Percentiles rank a stretch among this genome's conserved stretches.
Conservation (phyloP, 495 filamentous ascomycete genomes). For the Hypoxylon perforatum region DNA sequence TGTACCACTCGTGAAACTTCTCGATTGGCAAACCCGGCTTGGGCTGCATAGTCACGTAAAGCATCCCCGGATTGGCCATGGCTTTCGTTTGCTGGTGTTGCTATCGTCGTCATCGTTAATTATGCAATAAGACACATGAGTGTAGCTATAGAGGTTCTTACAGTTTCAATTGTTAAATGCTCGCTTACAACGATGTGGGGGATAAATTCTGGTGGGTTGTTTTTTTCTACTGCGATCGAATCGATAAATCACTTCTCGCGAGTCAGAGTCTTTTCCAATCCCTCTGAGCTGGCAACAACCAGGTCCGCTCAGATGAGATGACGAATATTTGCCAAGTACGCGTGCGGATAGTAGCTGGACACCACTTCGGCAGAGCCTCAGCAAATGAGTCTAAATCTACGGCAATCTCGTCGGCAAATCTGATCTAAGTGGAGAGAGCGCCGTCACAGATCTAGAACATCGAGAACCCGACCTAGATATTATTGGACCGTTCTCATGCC, state of each 20-base stretch:
- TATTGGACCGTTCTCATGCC: too few species aligned
- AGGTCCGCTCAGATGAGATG: slow-evolving; percentile 7
- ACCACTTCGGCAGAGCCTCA: slow-evolving; percentile 38
- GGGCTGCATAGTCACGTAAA: slow-evolving; percentile 85
- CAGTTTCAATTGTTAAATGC: background rate
- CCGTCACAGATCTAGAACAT: slow-evolving; percentile 26
- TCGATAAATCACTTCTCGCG: too few species aligned
- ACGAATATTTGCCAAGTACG: slow-evolving; percentile 20
- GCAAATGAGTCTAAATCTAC: slow-evolving; percentile 21
- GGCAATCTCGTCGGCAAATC: slow-evolving; percentile 41
- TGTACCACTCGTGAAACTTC: slow-evolving; percentile 91
- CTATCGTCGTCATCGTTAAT: background rate
- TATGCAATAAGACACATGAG: background rate
- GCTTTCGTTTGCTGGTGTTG: background rate
- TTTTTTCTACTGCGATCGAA: background rate
- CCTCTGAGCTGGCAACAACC: background rate
- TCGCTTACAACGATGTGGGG: background rate
- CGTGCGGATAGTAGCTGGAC: slow-evolving; percentile 2
- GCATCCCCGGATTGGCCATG: slow-evolving; percentile 66
- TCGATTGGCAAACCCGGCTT: slow-evolving; percentile 67
- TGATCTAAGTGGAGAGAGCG: slow-evolving; percentile 10
- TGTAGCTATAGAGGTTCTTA: background rate
- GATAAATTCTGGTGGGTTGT: background rate
- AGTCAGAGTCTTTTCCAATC: slow-evolving; percentile 10
- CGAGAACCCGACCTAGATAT: slow-evolving; percentile 5